Evolutionary conservation across 2,329 filamentous ascomycete genomes (phyloP).

Genomic region (Parascedosporium putredinis): DNA sequence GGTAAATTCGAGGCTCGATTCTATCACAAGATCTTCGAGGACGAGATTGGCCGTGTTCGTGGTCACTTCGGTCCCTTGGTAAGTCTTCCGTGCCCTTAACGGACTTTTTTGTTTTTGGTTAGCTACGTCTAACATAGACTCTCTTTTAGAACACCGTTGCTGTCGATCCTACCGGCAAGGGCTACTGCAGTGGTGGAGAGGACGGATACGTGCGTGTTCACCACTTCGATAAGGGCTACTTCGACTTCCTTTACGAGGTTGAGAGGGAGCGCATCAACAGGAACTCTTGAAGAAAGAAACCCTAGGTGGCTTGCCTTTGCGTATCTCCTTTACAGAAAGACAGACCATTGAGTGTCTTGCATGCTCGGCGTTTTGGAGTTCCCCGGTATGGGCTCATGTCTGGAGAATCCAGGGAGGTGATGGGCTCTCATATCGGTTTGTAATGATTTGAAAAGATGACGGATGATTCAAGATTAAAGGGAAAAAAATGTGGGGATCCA

Average conservation of each 20-base stretch:
- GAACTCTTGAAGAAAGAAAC: not conserved
- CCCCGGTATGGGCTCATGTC: not conserved
- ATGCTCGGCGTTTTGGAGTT: constrained; percentile 3
- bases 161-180: constrained; percentile 79
- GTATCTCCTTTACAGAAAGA: not conserved
- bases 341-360: not conserved
- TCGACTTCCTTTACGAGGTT: constrained; percentile 97
- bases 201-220: constrained; percentile 98
- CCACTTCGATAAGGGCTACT: constrained; percentile 97
- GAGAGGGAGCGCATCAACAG: constrained; percentile 65
- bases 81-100: too few relatives aligned
- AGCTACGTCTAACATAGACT: constrained; percentile 9
- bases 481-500: too few relatives aligned
- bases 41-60: constrained; percentile 93
- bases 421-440: not conserved
- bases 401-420: not conserved
- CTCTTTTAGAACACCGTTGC: constrained; percentile 87
- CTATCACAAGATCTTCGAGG: constrained; percentile 99
- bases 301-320: not conserved
- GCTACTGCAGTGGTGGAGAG: constrained; percentile 92
- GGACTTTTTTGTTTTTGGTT: too few relatives aligned
- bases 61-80: constrained; percentile 89
- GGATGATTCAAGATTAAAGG: not conserved
- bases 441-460: not conserved
- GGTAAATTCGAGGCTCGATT: constrained; percentile 99